Base-by-base conservation (phyloP, 1,284 basidiomycete species). In the Pseudozyma pruni region DNA sequence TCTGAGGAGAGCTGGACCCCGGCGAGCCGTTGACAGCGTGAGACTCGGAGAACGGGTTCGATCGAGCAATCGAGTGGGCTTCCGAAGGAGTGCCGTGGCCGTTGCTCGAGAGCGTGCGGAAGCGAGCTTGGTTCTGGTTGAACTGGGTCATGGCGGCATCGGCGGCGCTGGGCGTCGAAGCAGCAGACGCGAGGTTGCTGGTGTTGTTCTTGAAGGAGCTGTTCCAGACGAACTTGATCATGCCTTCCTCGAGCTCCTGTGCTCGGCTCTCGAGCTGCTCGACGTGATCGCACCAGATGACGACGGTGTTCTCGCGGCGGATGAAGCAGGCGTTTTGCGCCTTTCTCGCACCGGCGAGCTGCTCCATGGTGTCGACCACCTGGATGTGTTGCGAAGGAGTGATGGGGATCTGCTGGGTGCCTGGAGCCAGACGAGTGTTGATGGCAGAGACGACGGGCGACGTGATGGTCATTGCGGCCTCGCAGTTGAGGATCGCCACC, bases 251-350 rank as follows among this genome's bases (percentile, higher is more conserved):
- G 70, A 93, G 89, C 51, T 89, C 89, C 47, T 81, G 77, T 0
- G 81, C 81, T 7, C 43, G 60, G 5, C 56, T 67, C 44, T 68
- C 47, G 25, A 62, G 49, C 22, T 54, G 40, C 40, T 72, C 89
- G 49, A 91, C 86, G 72, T 88, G 85, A 80, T 92, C 90, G 8
- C 89, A 87, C 91, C 91, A 93, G 35, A 90, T 86, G 41, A 91
- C 85, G 35, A 92, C 84, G 14, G 90, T 88, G 25, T 87, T 87
- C 72, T 92, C 90, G 76, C 89, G 88, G 34, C 90, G 88, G 59
- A 92, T 87, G 83, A 93, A 92, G 19, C 90, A 90, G n/a, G 88
- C 91, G 63, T 90, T 90, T 76, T 92, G 91, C 71, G 91, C 90
- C 83, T 90, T 91, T 77, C 91, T 88, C 1, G 90, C 90, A 20